phyloP scores from a whole-genome alignment of 2,329 filamentous ascomycete genomes.

The Aspergillus quadricinctus region DNA sequence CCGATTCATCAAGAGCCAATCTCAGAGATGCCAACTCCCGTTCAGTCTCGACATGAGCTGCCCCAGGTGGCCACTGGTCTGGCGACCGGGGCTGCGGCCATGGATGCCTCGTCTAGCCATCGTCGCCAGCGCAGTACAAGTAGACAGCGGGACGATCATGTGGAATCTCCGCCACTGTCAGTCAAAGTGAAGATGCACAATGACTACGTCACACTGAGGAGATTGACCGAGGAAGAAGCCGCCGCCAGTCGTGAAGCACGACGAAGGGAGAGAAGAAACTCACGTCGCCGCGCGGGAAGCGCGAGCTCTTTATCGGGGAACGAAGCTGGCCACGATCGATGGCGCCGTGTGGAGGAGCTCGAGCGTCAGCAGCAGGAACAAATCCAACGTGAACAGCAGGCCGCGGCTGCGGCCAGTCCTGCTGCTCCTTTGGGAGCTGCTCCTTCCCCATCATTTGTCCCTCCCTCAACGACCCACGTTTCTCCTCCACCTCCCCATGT shows the following conservation, averaged over 20 bases:
- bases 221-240: slow-evolving; percentile 59
- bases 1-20: slow-evolving; percentile 36
- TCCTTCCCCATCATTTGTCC: slow-evolving; percentile 20
- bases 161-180: slow-evolving; percentile 56
- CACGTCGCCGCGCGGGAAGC: slow-evolving; percentile 38
- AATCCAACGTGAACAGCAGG: slow-evolving; percentile 36
- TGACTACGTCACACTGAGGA: slow-evolving; percentile 59
- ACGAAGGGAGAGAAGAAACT: slow-evolving; percentile 41
- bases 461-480: slow-evolving; percentile 23
- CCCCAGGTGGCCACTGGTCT: slow-evolving; percentile 28
- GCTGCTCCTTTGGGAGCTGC: slow-evolving; percentile 22
- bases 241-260: slow-evolving; percentile 55
- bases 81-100: slow-evolving; percentile 30
- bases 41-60: slow-evolving; percentile 16
- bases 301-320: slow-evolving; percentile 40
- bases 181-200: slow-evolving; percentile 64
- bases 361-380: slow-evolving; percentile 46
- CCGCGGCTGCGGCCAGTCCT: slow-evolving; percentile 20
- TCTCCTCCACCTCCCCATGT: slow-evolving; percentile 34
- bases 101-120: slow-evolving; percentile 26
- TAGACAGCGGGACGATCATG: slow-evolving; percentile 39
- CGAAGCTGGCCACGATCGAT: slow-evolving; percentile 39
- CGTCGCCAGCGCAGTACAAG: slow-evolving; percentile 29
- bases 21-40: slow-evolving; percentile 27
- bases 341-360: slow-evolving; percentile 47